A percentile compares a stretch with the other conserved stretches of the same genome.
These are phyloP conservation scores for Macrolepiota dolichaula DNA, from an alignment of 768 basidiomycete species.

Conservation along the genomic window DNA sequence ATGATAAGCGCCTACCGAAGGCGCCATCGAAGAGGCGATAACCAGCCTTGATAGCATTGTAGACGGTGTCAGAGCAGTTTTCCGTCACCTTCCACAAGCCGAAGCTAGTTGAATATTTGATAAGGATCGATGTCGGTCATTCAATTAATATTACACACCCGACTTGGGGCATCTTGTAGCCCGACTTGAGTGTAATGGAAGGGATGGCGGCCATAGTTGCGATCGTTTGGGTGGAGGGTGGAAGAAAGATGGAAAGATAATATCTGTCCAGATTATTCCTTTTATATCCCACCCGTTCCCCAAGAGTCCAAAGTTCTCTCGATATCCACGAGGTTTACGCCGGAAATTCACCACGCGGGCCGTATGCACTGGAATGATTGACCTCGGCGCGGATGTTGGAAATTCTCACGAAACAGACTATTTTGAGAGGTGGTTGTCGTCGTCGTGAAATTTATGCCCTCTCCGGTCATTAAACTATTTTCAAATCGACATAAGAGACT, in stretches of 20 bases:
- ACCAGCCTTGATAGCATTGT: conserved; percentile 81
- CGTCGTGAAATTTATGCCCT: not conserved
- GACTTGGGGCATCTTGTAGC: conserved; percentile 13
- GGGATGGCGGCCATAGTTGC: conserved; percentile 12
- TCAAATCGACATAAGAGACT: not conserved
- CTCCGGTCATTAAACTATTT: not conserved
- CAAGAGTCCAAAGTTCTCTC: not conserved
- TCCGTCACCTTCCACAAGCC: conserved; percentile 43
- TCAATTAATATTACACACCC: conserved; percentile 4
- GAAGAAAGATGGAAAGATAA: not conserved
- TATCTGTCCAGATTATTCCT: not conserved
- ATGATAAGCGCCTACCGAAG: conserved; percentile 26
- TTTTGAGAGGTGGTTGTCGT: not conserved
- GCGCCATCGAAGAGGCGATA: conserved; percentile 88
- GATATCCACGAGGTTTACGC: conserved; percentile 3
- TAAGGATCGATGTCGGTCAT: not conserved
- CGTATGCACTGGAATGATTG: not conserved
- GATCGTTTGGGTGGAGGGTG: not conserved
- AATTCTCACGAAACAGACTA: not conserved
- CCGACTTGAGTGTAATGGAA: conserved; percentile 12
- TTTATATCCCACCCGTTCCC: not conserved
- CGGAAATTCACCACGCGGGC: conserved; percentile 10
- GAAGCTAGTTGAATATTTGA: conserved; percentile 18
- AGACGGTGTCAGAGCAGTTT: conserved; percentile 65
- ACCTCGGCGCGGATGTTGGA: not conserved